These are phyloP conservation scores for Metschnikowia corniflorae DNA, from an alignment of 805 yeast genomes.

Conservation along the genomic window DNA sequence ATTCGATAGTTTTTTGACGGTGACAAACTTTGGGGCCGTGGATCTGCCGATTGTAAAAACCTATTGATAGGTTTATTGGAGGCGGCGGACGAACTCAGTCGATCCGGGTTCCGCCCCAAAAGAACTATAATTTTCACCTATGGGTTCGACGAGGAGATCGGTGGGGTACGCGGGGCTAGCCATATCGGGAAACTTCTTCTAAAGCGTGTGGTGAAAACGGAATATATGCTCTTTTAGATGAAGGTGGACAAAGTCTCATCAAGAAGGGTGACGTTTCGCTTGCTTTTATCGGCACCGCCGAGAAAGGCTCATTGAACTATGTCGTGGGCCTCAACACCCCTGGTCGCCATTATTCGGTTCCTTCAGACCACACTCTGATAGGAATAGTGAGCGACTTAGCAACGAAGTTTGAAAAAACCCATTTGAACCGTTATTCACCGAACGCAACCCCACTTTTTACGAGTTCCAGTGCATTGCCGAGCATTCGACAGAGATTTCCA, in stretches of 20 bases:
- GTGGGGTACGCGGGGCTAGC: constrained; percentile 39
- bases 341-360: constrained; percentile 52
- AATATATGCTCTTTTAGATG: constrained; percentile 16
- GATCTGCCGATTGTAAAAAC: constrained; percentile 39
- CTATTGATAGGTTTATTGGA: constrained; percentile 42
- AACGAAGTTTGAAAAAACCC: constrained; percentile 35
- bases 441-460: constrained; percentile 42
- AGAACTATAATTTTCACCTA: constrained; percentile 45
- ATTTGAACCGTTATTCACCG: constrained; percentile 37
- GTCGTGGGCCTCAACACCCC: constrained; percentile 40
- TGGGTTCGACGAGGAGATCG: constrained; percentile 51
- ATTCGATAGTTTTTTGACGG: constrained; percentile 61
- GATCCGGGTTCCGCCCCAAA: constrained; percentile 34
- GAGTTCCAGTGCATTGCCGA: constrained; percentile 47
- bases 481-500: constrained; percentile 34
- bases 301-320: constrained; percentile 45
- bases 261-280: constrained; percentile 8
- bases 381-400: constrained; percentile 44
- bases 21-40: constrained; percentile 32
- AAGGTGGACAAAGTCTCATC: constrained; percentile 14
- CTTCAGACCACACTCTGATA: constrained; percentile 47
- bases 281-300: constrained; percentile 33
- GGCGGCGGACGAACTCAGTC: constrained; percentile 30
- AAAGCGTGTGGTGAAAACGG: constrained; percentile 11
- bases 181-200: constrained; percentile 23